Evolutionary conservation across 2,329 filamentous ascomycete species (phyloP), one percentile per base, ranked within the genome.

Genomic region (Colletotrichum tanaceti): DNA sequence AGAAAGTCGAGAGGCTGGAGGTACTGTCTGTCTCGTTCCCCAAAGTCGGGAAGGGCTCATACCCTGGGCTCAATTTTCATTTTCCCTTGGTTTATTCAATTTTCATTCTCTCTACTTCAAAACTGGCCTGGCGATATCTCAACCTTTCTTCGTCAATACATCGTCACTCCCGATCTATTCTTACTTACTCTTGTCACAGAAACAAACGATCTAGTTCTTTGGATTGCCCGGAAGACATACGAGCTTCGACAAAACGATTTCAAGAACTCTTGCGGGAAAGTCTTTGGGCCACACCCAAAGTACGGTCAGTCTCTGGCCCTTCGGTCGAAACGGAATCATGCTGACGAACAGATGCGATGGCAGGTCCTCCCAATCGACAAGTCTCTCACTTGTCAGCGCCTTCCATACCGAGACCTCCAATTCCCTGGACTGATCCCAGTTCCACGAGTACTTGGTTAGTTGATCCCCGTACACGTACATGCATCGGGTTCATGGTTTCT

Each of bases 101-200:
- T 10, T 32, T n/a, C 2, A 16, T 28, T n/a, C n/a, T 28, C 11
- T 52, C 32, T 39, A 6, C 4, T 14, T 28, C 35, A 24, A 13
- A 4, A 20, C n/a, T 38, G 44, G 24, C 2, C 20, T 14, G 14
- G 35, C 7, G 16, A 20, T 59, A 16, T 39, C 20, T 16, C 24
- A 20, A 11, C 38, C 4, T 13, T 43, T 38, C 6, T 43, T 22
- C 38, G 13, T 24, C 22, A 46, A 20, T 9, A 24, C 16, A 53
- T 58, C 4, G n/a, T 22, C 18, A n/a, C 4, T 32, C 44, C 46
- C 53, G 16, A 20, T n/a, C 16, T 44, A 60, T 18, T 13, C 47
- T 46, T 50, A 44, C 62, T 60, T 24, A 50, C 28, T 46, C 39
- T 39, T 58, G 13, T 20, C 41, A 59, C 47, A 65, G 62, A 41